These are phyloP conservation scores for Metschnikowia noctiluminum DNA, from an alignment of 805 yeast species.

Conservation along the genomic window DNA sequence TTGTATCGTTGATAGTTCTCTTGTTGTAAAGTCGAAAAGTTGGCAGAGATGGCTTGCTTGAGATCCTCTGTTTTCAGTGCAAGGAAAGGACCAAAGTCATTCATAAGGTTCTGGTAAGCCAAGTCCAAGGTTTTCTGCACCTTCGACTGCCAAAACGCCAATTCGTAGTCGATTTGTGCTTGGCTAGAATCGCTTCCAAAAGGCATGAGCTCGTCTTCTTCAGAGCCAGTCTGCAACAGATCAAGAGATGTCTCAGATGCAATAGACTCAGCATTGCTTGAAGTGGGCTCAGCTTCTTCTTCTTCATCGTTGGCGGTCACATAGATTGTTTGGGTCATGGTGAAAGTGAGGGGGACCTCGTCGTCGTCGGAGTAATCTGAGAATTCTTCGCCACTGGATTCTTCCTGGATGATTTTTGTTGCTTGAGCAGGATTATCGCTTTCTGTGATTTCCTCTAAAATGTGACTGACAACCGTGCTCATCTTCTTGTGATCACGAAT, in stretches of 20 bases:
- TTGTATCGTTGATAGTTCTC: constrained; percentile 30
- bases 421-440: background rate
- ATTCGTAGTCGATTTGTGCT: constrained; percentile 29
- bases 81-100: constrained; percentile 30
- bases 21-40: constrained; percentile 27
- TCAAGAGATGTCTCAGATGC: background rate
- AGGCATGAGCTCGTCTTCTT: constrained; percentile 2
- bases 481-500: constrained; percentile 3
- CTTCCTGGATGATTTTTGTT: background rate
- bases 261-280: background rate
- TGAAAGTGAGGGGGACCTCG: constrained; percentile 7
- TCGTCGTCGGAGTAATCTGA: constrained; percentile 1
- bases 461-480: constrained; percentile 5
- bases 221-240: background rate
- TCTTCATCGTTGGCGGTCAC: constrained; percentile 2
- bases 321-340: constrained; percentile 9
- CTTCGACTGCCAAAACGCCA: constrained; percentile 31
- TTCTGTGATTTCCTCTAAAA: constrained; percentile 9
- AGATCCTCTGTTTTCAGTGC: constrained; percentile 23
- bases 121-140: constrained; percentile 33
- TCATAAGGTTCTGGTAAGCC: constrained; percentile 30
- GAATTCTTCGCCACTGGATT: background rate
- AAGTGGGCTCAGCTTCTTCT: background rate
- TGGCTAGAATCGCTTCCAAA: constrained; percentile 8
- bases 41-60: constrained; percentile 23